Conservation (phyloP, 2,329 filamentous ascomycete species). For the Ophiostoma quercus region DNA sequence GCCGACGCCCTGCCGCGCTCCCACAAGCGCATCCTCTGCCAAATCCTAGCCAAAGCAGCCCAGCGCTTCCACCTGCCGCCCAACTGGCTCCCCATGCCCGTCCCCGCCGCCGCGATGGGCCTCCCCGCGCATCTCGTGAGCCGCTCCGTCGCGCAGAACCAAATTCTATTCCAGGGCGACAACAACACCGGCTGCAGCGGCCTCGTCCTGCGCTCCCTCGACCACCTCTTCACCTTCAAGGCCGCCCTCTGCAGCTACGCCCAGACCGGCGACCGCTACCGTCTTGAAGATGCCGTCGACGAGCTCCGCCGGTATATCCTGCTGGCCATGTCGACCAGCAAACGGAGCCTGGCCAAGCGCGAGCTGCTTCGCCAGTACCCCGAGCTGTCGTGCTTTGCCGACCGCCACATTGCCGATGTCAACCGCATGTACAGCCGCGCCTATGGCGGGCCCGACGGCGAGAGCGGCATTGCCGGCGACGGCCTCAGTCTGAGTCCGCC, state of each 20-base stretch:
- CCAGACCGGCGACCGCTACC: slow-evolving; percentile 39
- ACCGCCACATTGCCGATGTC: slow-evolving; percentile 48
- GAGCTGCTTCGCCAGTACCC: slow-evolving; percentile 50
- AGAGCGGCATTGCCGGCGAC: slow-evolving; percentile 43
- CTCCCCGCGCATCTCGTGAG: slow-evolving; percentile 50
- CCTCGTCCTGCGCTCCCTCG: slow-evolving; percentile 55
- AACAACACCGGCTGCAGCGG: slow-evolving; percentile 34
- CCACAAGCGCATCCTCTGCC: slow-evolving; percentile 45
- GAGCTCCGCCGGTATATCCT: slow-evolving; percentile 57
- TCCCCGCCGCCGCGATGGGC: slow-evolving; percentile 41
- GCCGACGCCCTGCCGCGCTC: slow-evolving; percentile 42
- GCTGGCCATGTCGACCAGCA: slow-evolving; percentile 29
- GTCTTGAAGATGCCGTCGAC: slow-evolving; percentile 58
- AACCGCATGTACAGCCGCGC: slow-evolving; percentile 52
- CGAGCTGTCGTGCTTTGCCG: slow-evolving; percentile 50
- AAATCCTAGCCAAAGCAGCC: slow-evolving; percentile 49
- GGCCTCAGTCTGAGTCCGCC: slow-evolving; percentile 32
- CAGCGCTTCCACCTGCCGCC: slow-evolving; percentile 45
- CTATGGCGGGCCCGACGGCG: slow-evolving; percentile 44
- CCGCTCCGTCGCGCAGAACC: slow-evolving; percentile 55
- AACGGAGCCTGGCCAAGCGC: slow-evolving; percentile 45
- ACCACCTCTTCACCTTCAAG: slow-evolving; percentile 61
- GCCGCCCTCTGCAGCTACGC: slow-evolving; percentile 54
- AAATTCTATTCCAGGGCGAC: slow-evolving; percentile 55
- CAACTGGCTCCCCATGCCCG: slow-evolving; percentile 42